Base-by-base conservation (phyloP, 306 rosid genomes). In the Nissolia schottii region DNA sequence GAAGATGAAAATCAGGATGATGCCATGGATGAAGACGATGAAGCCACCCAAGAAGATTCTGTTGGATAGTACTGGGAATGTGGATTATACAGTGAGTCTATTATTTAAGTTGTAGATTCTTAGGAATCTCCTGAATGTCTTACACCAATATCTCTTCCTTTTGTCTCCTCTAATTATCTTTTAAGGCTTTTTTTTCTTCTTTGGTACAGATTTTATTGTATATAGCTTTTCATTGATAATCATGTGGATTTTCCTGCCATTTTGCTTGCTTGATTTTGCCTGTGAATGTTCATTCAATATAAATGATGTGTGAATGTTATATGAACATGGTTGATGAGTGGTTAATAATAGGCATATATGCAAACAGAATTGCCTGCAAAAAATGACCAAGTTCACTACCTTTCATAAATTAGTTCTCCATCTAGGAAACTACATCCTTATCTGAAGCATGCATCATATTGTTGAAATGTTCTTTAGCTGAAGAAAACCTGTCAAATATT, bases 21-120 rank as follows among this genome's bases (percentile, higher is more conserved):
- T 81, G 73, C 85, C 65, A 87, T 87, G 87, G 92, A 85, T 65
- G 90, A 86, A 77, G 94, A 83, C 70, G 87, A 77, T 56, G 91
- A 81, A 69, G 93, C 55, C 41, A 85, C 94, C 27, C 80, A 87
- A 61, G 88, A 71, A 71, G 82, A 64, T 82, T 75, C 87, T 67
- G 65, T 82, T 72, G 85, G 84, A 45, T 87, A 79, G 77, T 66
- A 45, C 3, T n/a, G 22, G 51, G 51, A 45, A 4, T 15, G 27
- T 11, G 5, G 49, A 16, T 20, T 61, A 31, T 24, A 4, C 45
- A 54, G 9, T 45, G 3, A 45, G 6, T 29, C 11, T 45, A 31
- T 16, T 13, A 38, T 34, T 34, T 28, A 64, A 67, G 80, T 71
- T 73, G 83, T 78, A 76, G 55, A 56, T 62, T 29, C 32, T 3